Conservation (phyloP, 192 early-diverging fungal genomes). For the Chytriomyces sp. region DNA sequence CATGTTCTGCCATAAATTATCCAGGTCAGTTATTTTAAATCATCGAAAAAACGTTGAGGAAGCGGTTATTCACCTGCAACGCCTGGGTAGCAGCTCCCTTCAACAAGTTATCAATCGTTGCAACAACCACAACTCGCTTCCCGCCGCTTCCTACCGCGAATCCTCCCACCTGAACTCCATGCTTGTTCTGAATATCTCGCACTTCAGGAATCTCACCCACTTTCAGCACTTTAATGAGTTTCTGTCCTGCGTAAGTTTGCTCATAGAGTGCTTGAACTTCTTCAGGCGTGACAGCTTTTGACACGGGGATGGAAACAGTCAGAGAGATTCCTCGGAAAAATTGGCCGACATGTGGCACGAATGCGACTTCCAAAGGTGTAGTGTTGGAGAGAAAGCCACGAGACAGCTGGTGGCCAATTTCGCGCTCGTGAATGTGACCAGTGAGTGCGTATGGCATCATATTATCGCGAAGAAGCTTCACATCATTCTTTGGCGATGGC, state of each 20-base stretch:
- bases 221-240: constrained; percentile 78
- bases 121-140: constrained; percentile 84
- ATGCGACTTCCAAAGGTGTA: constrained; percentile 61
- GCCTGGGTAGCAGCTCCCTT: constrained; percentile 99
- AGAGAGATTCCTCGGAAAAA: constrained; percentile 96
- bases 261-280: constrained; percentile 76
- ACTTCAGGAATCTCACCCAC: constrained; percentile 80
- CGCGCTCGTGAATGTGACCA: constrained; percentile 96
- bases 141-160: constrained; percentile 78
- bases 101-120: constrained; percentile 94
- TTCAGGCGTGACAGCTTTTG: constrained; percentile 68
- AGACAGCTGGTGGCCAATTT: constrained; percentile 75
- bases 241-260: constrained; percentile 77
- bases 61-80: constrained; percentile 66
- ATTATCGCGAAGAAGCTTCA: constrained; percentile 82
- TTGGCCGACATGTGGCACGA: constrained; percentile 88
- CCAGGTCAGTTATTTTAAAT: neutral
- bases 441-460: constrained; percentile 91
- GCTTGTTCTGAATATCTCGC: constrained; percentile 85
- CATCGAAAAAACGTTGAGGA: neutral
- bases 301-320: constrained; percentile 89
- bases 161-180: constrained; percentile 89
- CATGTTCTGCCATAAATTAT: constrained; percentile 65
- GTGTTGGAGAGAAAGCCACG: neutral
- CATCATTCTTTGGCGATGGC: constrained; percentile 95